phyloP scores from a whole-genome alignment of 345 rosid genomes.

The Trapa bicornis region DNA sequence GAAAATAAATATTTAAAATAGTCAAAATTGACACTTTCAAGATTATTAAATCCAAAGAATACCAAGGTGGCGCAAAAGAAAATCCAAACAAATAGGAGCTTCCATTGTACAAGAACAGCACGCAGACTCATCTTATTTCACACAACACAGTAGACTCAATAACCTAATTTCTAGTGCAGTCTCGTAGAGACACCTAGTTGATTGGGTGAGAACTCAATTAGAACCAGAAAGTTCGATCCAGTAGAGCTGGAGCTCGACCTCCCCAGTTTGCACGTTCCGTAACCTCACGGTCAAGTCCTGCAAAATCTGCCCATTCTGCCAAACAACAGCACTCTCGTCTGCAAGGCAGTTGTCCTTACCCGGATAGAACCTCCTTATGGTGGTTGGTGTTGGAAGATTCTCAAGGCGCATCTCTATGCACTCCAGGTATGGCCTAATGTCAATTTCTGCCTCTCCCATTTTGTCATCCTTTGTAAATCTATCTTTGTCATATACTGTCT shows the following conservation, averaged over 20 bases:
- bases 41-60: too few relatives aligned
- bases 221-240: slow-evolving; percentile 15
- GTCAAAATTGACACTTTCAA: too few relatives aligned
- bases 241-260: slow-evolving; percentile 22
- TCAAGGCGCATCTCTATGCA: slow-evolving; percentile 30
- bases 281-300: slow-evolving; percentile 18
- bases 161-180: background rate
- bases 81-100: too few relatives aligned
- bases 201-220: background rate
- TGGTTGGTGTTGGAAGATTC: slow-evolving; percentile 24
- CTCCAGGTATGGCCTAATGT: slow-evolving; percentile 40
- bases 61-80: too few relatives aligned
- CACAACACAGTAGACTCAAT: background rate
- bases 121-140: background rate
- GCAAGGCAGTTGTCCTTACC: slow-evolving; percentile 20
- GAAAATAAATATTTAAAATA: too few relatives aligned
- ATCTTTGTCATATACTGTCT: slow-evolving; percentile 73
- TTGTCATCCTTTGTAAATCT: slow-evolving; percentile 52
- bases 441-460: slow-evolving; percentile 73
- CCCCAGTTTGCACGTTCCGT: slow-evolving; percentile 22
- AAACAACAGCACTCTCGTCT: slow-evolving; percentile 16
- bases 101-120: too few relatives aligned
- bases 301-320: slow-evolving; percentile 10
- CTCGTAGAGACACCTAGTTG: background rate
- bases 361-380: slow-evolving; percentile 15